Percentiles rank a stretch among this genome's conserved stretches.
These are phyloP conservation scores for Penicillium sp. DNA, from an alignment of 2,329 filamentous ascomycete species.

Conservation along the genomic window DNA sequence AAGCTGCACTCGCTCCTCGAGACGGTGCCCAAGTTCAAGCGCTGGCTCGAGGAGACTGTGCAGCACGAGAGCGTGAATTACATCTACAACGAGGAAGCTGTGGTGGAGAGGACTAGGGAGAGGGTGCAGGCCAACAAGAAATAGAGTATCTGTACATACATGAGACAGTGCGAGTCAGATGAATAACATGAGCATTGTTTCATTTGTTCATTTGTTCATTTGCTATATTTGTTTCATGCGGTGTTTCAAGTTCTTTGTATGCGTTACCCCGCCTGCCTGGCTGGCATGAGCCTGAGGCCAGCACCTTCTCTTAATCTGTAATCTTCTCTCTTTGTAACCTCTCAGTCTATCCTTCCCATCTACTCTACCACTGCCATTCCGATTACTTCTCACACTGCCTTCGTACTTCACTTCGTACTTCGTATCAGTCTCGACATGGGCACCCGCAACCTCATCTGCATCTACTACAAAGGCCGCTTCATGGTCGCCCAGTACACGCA, in stretches of 20 bases:
- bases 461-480: constrained; percentile 21
- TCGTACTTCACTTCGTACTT: neutral
- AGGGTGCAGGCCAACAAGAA: constrained; percentile 30
- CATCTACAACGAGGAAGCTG: constrained; percentile 55
- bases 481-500: constrained; percentile 26
- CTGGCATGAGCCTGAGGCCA: neutral
- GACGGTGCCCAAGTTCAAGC: constrained; percentile 62
- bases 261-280: too few relatives aligned
- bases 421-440: constrained; percentile 13
- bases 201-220: too few relatives aligned
- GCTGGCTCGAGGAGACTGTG: constrained; percentile 61
- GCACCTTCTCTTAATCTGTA: neutral
- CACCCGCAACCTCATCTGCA: constrained; percentile 20
- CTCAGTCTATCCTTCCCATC: neutral
- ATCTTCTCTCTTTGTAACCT: too few relatives aligned
- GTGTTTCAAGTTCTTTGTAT: too few relatives aligned
- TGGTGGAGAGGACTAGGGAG: constrained; percentile 41
- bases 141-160: neutral
- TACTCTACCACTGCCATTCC: too few relatives aligned
- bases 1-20: constrained; percentile 46
- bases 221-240: too few relatives aligned
- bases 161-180: too few relatives aligned
- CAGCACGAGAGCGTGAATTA: constrained; percentile 63
- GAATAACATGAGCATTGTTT: too few relatives aligned
- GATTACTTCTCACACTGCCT: neutral